phyloP scores from a whole-genome alignment of 495 filamentous ascomycete species.

The Pseudoneurospora amorphoporcata region DNA sequence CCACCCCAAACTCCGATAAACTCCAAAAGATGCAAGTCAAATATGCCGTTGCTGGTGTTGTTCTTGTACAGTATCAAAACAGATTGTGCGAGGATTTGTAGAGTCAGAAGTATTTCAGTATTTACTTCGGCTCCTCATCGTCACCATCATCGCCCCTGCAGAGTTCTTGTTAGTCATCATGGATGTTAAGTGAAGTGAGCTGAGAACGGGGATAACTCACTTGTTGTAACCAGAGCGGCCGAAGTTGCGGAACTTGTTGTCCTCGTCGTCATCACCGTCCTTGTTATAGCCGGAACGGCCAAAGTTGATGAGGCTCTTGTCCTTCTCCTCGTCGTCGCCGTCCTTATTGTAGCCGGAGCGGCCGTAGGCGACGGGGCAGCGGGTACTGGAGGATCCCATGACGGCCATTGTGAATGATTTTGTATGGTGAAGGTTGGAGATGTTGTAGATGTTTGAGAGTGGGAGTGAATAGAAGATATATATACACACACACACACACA shows the following conservation, averaged over 20 bases:
- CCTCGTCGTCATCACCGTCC: constrained; percentile 30
- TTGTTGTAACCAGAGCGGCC: constrained; percentile 40
- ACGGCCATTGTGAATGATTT: constrained; percentile 31
- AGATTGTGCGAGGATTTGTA: background rate
- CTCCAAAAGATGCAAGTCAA: background rate
- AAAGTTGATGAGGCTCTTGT: background rate
- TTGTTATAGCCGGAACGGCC: constrained; percentile 19
- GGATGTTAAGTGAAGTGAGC: background rate
- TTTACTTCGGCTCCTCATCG: constrained; percentile 22
- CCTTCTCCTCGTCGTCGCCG: constrained; percentile 1
- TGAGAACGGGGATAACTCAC: constrained; percentile 6
- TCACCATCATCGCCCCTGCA: constrained; percentile 25
- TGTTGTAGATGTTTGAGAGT: constrained; percentile 4
- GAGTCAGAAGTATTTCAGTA: background rate
- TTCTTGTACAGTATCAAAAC: background rate
- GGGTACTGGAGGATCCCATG: constrained; percentile 22
- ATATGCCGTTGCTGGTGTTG: background rate
- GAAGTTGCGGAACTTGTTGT: constrained; percentile 24
- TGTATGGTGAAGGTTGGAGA: constrained; percentile 1
- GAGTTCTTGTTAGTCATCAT: constrained; percentile 36
- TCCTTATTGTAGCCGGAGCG: constrained; percentile 41
- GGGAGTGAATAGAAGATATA: background rate
- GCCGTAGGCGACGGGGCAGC: constrained; percentile 49
- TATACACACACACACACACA: too few relatives aligned
- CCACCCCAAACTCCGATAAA: background rate